These are phyloP conservation scores for Herpetomonas tarakana DNA, from an alignment of 208 protist genomes.

Conservation along the genomic window DNA sequence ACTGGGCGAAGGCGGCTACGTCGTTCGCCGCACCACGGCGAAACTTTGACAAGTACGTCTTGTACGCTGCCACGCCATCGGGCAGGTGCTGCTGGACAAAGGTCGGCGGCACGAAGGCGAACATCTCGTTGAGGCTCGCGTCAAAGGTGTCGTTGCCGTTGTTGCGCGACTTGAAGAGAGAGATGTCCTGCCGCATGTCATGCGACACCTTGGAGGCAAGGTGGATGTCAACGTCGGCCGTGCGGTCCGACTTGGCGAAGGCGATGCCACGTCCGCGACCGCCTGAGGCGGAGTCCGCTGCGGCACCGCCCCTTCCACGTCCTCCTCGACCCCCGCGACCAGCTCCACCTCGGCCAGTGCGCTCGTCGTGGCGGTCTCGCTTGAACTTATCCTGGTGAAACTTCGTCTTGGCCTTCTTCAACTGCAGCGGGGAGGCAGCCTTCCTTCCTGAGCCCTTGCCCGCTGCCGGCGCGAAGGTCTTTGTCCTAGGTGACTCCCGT, in stretches of 20 bases:
- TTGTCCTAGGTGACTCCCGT: too few species aligned
- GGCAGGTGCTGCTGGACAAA: conserved; percentile 83
- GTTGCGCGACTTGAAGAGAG: conserved; percentile 50
- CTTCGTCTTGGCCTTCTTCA: conserved; percentile 62
- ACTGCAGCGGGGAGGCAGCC: conserved; percentile 11
- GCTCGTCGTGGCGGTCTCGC: conserved; percentile 20
- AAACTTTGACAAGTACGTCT: conserved; percentile 76
- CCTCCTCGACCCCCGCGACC: neutral
- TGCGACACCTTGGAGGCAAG: conserved; percentile 71
- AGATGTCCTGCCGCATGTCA: conserved; percentile 65
- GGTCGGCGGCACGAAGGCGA: conserved; percentile 67
- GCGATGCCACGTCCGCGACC: neutral
- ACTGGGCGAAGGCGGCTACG: conserved; percentile 61
- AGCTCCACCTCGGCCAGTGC: neutral
- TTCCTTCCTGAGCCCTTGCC: conserved; percentile 10
- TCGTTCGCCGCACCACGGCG: conserved; percentile 42
- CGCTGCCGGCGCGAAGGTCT: too few species aligned
- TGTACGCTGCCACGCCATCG: conserved; percentile 47
- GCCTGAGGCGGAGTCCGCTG: too few species aligned
- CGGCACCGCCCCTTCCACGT: neutral
- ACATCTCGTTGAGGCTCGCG: conserved; percentile 53
- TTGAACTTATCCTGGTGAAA: conserved; percentile 58
- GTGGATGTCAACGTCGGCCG: conserved; percentile 72
- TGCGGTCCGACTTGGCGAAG: conserved; percentile 32
- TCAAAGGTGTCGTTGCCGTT: conserved; percentile 43